Base-by-base conservation (phyloP, 2,329 filamentous ascomycete genomes). In the Microdochium nivale region DNA sequence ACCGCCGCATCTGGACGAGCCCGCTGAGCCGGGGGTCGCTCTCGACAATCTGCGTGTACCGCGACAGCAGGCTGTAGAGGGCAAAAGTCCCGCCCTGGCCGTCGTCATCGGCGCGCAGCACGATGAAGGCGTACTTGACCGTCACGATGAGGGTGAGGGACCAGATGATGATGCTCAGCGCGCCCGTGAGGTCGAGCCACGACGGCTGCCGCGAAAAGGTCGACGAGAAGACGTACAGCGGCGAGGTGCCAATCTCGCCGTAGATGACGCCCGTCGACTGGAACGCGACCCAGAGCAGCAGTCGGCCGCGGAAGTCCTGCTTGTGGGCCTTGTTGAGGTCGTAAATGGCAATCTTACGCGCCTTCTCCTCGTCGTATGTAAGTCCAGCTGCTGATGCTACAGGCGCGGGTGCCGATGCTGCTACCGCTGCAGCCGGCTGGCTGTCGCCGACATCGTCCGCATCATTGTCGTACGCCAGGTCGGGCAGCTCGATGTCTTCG, bases 191-290 rank as follows among this genome's bases (percentile, higher is more conserved):
- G 56, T 86, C 79, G 13, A 76, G 70, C 57, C 75, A 75, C 4
- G 67, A 70, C 1, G 81, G 81, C 14, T 77, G 70, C 5, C 68
- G 65, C 11, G 72, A 68, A 58, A 86, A 86, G 0, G 80, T 83
- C 1, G 78, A 81, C 11, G 80, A 84, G 63, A 71, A 86, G n/a
- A 86, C 83, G 59, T 87, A 86, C n/a, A 86, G 78, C 14, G 81
- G 81, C 25, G 50, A 52, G 24, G 70, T 74, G 48, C 81, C 82
- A 58, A 85, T 83, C 55, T 86, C 82, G 23, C 82, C 82, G 54
- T 85, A 86, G 50, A 85, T 84, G 40, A 84, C 79, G 47, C 82
- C 81, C 25, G 76, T 77, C 2, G 75, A 79, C 62, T 84, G 80
- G 59, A 82, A 84, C 21, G 79, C 75, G 25, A 83, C 71, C 73